Evolutionary conservation across 1,139 yeast species (phyloP), one percentile per base, ranked within the genome.

Genomic region (Debaryomyces robertsiae): DNA sequence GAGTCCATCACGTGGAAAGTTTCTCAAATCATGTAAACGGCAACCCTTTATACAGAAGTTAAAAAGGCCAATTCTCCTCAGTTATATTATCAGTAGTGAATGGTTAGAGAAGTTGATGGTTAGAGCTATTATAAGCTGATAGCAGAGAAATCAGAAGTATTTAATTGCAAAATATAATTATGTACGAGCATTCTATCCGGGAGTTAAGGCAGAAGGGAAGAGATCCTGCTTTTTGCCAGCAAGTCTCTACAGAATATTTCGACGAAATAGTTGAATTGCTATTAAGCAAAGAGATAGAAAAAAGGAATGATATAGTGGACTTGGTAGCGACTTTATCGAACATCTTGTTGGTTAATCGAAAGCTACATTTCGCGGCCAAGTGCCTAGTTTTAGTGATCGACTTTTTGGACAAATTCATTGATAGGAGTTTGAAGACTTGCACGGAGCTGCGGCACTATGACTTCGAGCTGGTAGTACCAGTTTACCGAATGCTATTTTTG

Each of bases 401-500:
- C 1, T 57, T 44, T 33, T 46, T 61, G 45, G 50, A 48, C 30
- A 41, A 36, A 6, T 47, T 53, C 18, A 38, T 47, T 28, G 27
- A 35, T 10, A 6, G 17, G 33, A 6, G 23, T 15, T 4, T 33
- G 6, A n/a, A 29, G 4, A 27, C 15, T 10, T 39, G 41, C 10
- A 39, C 39, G 9, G 13, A 30, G 15, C 27, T 25, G 13, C 13
- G 10, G 5, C 30, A 41, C 13, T 24, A 30, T 9, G 49, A 54
- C n/a, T 50, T 53, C 39, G 35, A 40, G 11, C 44, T 48, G n/a
- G 47, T 57, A 39, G 50, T 63, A 7, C 60, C 66, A 2, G 41
- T 55, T 4, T 61, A 52, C 43, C 49, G 69, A n/a, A 46, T 62
- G 13, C 32, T 61, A 7, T 64, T 64, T 38, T 52, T 64, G 24